phyloP scores from a whole-genome alignment of 805 yeast genomes.

The Peterozyma toletana region DNA sequence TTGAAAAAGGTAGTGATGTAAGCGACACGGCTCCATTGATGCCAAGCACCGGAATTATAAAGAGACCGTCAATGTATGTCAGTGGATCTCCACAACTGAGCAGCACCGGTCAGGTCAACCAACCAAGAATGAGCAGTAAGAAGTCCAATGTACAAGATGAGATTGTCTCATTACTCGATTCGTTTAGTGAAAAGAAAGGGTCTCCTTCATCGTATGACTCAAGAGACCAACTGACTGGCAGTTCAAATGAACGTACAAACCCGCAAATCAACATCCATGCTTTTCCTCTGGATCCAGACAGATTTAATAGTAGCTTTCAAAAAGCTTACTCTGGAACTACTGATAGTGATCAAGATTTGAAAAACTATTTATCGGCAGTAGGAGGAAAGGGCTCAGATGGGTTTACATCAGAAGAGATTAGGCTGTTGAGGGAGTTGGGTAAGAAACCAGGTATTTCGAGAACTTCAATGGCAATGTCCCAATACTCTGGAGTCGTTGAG shows the following conservation, averaged over 20 bases:
- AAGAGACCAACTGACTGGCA: too few species aligned
- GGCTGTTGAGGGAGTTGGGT: constrained; percentile 2
- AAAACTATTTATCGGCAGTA: constrained; percentile 3
- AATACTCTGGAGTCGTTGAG: constrained; percentile 29
- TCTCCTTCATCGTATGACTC: too few species aligned
- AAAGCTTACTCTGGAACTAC: background rate
- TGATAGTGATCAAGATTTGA: constrained; percentile 3
- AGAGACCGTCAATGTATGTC: constrained; percentile 9
- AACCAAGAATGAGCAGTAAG: constrained; percentile 1
- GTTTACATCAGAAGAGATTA: constrained; percentile 4
- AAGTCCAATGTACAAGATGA: constrained; percentile 1
- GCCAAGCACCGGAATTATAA: background rate
- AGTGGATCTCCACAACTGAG: background rate
- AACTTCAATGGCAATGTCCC: constrained; percentile 21
- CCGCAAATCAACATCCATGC: too few species aligned
- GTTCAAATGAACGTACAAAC: too few species aligned
- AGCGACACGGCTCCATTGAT: too few species aligned
- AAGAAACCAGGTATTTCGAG: constrained; percentile 9
- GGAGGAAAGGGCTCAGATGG: background rate
- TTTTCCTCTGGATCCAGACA: too few species aligned
- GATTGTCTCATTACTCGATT: too few species aligned
- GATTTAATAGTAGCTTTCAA: too few species aligned
- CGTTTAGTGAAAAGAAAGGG: too few species aligned
- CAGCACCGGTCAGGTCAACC: background rate
- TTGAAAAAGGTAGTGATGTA: too few species aligned